These are phyloP conservation scores for Aspergillus asperescens DNA, from an alignment of 495 filamentous ascomycete species.

Conservation along the genomic window DNA sequence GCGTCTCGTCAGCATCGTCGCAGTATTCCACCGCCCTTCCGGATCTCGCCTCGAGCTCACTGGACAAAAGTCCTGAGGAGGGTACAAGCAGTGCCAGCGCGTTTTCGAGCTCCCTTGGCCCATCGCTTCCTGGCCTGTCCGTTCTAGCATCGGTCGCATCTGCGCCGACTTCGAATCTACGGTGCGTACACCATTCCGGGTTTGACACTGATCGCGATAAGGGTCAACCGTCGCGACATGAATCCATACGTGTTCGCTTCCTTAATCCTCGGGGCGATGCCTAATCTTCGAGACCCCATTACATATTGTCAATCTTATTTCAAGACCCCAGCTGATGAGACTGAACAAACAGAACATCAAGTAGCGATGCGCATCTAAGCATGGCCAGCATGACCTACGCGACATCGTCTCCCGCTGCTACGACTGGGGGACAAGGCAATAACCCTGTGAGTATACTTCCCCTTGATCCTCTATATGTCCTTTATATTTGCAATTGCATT, in stretches of 20 bases:
- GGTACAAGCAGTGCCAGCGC: constrained; percentile 21
- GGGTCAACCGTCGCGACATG: not conserved
- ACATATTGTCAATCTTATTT: constrained; percentile 8
- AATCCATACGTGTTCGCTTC: not conserved
- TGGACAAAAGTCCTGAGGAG: constrained; percentile 24
- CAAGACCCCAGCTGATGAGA: constrained; percentile 27
- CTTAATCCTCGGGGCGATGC: not conserved
- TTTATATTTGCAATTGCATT: not conserved
- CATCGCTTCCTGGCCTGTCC: constrained; percentile 55
- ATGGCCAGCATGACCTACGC: constrained; percentile 57
- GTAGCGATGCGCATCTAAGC: constrained; percentile 43
- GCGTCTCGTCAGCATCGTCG: constrained; percentile 35
- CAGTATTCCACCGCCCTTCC: constrained; percentile 35
- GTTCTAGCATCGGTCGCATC: constrained; percentile 60
- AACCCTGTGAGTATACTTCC: constrained; percentile 53
- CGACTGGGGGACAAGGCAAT: constrained; percentile 59
- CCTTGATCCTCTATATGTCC: constrained; percentile 3
- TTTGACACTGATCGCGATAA: not conserved
- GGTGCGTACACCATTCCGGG: constrained; percentile 45
- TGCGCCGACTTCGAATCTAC: constrained; percentile 57
- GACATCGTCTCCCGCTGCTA: constrained; percentile 62
- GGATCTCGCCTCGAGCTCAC: constrained; percentile 26
- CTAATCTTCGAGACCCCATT: not conserved
- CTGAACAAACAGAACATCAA: constrained; percentile 42
- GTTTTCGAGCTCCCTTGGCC: constrained; percentile 28